These are phyloP conservation scores for Salix caprea DNA, from an alignment of 345 rosid genomes.

Conservation along the genomic window DNA sequence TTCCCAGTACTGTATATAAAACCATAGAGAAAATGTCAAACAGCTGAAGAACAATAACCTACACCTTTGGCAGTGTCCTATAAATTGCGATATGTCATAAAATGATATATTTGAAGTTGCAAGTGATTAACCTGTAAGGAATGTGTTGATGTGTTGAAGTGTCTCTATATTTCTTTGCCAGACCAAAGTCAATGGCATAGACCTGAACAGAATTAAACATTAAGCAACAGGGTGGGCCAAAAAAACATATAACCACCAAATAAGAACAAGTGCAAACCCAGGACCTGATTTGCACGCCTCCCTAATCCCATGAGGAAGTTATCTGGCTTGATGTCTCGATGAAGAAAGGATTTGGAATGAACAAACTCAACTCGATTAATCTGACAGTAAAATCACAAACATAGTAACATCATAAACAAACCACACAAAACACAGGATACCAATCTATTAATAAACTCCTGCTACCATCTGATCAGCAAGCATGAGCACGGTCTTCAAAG, in stretches of 20 bases:
- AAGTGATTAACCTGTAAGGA: constrained; percentile 58
- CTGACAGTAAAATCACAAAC: constrained; percentile 35
- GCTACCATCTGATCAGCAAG: constrained; percentile 98
- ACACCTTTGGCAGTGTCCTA: background rate
- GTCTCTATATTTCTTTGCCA: constrained; percentile 89
- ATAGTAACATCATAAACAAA: background rate
- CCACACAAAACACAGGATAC: constrained; percentile 5
- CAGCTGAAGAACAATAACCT: background rate
- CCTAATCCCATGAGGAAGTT: constrained; percentile 94
- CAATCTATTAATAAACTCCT: constrained; percentile 1
- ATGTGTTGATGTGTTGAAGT: constrained; percentile 78
- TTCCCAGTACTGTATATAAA: background rate
- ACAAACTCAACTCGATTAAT: constrained; percentile 82
- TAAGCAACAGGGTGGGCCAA: background rate
- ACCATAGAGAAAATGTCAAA: background rate
- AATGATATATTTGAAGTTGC: background rate
- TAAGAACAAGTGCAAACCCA: constrained; percentile 11
- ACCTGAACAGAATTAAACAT: constrained; percentile 42
- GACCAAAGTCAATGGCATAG: constrained; percentile 78
- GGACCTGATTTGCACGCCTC: constrained; percentile 78
- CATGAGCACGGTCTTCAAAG: constrained; percentile 86
- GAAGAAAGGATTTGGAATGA: constrained; percentile 81
- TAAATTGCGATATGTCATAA: background rate
- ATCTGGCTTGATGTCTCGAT: constrained; percentile 90
- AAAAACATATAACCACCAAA: background rate